Evolutionary conservation across 169 alveolate species (phyloP), one percentile per base, ranked within the genome.

Genomic region (Eimeria maxima): DNA sequence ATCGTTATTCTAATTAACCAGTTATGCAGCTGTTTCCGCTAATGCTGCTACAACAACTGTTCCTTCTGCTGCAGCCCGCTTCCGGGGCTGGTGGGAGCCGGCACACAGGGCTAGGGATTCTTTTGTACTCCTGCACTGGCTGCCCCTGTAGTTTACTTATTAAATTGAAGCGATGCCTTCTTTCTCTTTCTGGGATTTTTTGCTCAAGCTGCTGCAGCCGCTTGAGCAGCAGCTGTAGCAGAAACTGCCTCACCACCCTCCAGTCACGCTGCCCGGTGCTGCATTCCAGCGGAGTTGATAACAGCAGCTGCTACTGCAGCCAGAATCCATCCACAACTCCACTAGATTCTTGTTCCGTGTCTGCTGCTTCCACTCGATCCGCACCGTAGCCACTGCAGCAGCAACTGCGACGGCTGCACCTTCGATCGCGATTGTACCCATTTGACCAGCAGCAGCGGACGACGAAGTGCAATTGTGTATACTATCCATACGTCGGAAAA

Each of bases 31-130:
- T 74, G 55, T 50, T 74, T 20, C 55, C 10, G 53, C 84, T 74
- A 29, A 45, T 27, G 84, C 84, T 6, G 84, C 84, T 13, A 50
- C 57, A 27, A 50, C 84, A 18, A 22, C 38, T 22, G 60, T 3
- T 53, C 20, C 60, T 53, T 7, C 60, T 53, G 60, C 16, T 53
- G 60, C 60, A 11, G 60, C 60, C 60, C 60, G 60, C 16, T 7
- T 53, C 60, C 11, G 76, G 76, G 76, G 76, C 76, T 22, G 38
- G 38, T 27, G 76, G 38, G 76, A 67, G 24, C 76, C 76, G 76
- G 33, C 76, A 8, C 76, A 42, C 42, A 67, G 76, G 27, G 24
- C 22, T 1, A 29, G 76, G 76, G 27, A 42, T 67, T 24, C 33
- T 29, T 24, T 22, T 27, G 38, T 27, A 67, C 6, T 7, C 60